Conservation (phyloP, 2,329 filamentous ascomycete genomes). For the Colletotrichum camelliae region DNA sequence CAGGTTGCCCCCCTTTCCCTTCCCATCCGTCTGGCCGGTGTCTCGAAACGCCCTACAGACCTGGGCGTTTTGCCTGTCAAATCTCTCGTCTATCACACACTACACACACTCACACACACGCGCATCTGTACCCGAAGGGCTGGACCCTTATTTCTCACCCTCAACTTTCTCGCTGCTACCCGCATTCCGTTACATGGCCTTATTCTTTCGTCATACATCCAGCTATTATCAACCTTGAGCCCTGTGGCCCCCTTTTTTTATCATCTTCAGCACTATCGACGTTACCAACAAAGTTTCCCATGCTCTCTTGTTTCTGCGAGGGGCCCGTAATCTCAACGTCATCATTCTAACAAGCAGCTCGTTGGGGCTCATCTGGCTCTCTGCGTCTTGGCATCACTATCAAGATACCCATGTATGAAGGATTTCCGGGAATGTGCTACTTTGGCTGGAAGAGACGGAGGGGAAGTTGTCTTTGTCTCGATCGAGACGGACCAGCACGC, state of each 20-base stretch:
- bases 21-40: no score
- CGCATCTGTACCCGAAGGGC: neutral
- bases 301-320: neutral
- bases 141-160: neutral
- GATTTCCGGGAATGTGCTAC: neutral
- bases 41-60: no score
- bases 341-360: neutral
- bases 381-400: neutral
- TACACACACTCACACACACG: no score
- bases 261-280: neutral
- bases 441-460: neutral
- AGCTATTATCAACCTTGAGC: conserved; percentile 3
- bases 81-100: no score
- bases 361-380: neutral
- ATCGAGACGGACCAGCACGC: neutral
- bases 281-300: neutral
- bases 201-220: conserved; percentile 9
- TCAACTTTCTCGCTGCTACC: neutral
- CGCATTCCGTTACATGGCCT: neutral
- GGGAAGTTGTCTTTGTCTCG: neutral
- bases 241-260: neutral
- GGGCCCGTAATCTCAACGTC: conserved; percentile 4
- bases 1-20: no score
- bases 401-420: neutral
- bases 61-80: no score